phyloP scores from a whole-genome alignment of 2,329 filamentous ascomycete species.

The Penicillium sp. region DNA sequence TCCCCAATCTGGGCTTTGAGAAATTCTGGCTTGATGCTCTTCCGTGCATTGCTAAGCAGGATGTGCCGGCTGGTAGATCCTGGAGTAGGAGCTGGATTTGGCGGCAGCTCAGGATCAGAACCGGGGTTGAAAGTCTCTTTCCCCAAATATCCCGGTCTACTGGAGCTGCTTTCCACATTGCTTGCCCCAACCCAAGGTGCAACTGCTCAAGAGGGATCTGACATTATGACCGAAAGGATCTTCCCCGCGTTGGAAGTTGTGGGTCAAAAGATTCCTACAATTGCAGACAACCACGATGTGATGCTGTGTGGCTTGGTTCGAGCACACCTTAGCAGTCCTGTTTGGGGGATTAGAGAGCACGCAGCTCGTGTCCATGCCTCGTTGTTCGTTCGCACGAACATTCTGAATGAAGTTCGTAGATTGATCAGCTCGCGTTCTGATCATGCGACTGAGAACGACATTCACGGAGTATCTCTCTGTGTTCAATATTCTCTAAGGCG shows the following conservation, averaged over 20 bases:
- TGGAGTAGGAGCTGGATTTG: constrained; percentile 46
- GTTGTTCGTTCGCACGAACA: constrained; percentile 30
- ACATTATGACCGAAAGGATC: constrained; percentile 38
- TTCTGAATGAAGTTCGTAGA: constrained; percentile 26
- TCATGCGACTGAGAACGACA: constrained; percentile 29
- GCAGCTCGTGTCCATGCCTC: constrained; percentile 42
- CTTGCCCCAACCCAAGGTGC: constrained; percentile 24
- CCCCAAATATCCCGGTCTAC: constrained; percentile 37
- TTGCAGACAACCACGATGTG: constrained; percentile 29
- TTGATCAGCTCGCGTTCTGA: constrained; percentile 21
- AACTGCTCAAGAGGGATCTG: constrained; percentile 23
- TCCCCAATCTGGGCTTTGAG: constrained; percentile 88
- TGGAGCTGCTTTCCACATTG: constrained; percentile 34
- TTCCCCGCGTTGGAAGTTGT: constrained; percentile 46
- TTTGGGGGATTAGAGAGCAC: constrained; percentile 45
- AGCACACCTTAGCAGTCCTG: constrained; percentile 38
- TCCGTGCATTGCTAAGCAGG: constrained; percentile 74
- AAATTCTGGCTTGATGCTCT: constrained; percentile 85
- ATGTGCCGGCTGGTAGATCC: constrained; percentile 39
- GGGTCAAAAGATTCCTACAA: constrained; percentile 38
- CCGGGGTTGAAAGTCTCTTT: constrained; percentile 38
- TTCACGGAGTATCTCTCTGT: constrained; percentile 40
- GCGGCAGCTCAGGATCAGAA: constrained; percentile 41
- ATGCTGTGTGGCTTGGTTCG: constrained; percentile 31
- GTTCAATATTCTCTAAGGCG: constrained; percentile 36